Evolutionary conservation across 805 yeast species (phyloP).

Genomic region (Suhomyces emberorum): DNA sequence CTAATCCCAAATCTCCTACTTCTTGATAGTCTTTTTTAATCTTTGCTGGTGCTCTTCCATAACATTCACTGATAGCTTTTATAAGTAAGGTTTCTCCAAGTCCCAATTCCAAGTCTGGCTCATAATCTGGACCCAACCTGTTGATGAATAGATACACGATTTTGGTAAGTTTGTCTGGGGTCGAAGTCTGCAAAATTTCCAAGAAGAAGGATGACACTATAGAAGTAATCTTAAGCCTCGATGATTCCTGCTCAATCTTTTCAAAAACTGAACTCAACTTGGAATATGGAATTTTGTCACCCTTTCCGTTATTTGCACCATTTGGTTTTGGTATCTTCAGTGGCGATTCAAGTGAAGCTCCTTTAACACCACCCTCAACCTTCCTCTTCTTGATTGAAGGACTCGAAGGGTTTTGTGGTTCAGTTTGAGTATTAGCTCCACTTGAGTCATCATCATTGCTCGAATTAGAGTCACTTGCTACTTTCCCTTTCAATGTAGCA

Average conservation of each 20-base stretch:
- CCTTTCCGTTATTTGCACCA: no score
- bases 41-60: slow-evolving; percentile 73
- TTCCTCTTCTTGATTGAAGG: no score
- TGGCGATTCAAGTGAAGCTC: no score
- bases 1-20: slow-evolving; percentile 86
- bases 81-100: slow-evolving; percentile 86
- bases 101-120: slow-evolving; percentile 84
- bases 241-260: slow-evolving; percentile 73
- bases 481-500: no score
- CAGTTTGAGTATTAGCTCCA: no score
- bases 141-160: slow-evolving; percentile 85
- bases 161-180: slow-evolving; percentile 52
- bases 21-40: slow-evolving; percentile 73
- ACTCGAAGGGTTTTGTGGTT: no score
- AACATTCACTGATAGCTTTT: slow-evolving; percentile 85
- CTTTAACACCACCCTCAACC: no score
- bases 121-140: slow-evolving; percentile 92
- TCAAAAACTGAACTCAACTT: slow-evolving; percentile 66
- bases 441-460: no score
- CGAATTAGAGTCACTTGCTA: no score
- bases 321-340: no score
- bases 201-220: slow-evolving; percentile 70
- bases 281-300: slow-evolving; percentile 32
- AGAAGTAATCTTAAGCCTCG: slow-evolving; percentile 77
- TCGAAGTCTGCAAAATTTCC: slow-evolving; percentile 50